A percentile compares a stretch with the other conserved stretches of the same genome.
These are phyloP conservation scores for Lindgomyces ingoldianus DNA, from an alignment of 495 filamentous ascomycete genomes.

Conservation along the genomic window DNA sequence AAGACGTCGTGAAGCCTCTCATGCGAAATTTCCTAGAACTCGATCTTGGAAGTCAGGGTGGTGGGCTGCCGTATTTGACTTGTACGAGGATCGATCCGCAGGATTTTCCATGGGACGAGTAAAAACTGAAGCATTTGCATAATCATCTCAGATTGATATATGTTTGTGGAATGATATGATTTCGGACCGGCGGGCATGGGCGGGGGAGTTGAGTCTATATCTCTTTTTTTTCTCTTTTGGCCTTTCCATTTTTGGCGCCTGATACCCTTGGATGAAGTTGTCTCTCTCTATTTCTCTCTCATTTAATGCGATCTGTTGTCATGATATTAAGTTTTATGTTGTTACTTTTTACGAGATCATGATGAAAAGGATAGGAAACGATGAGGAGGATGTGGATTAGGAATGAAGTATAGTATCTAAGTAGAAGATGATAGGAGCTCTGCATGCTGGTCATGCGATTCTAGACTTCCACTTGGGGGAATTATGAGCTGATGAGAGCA, in stretches of 20 bases:
- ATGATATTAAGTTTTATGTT: background rate
- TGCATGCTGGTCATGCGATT: too few relatives aligned
- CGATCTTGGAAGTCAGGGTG: constrained; percentile 54
- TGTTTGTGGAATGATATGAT: background rate
- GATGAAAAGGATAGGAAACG: too few relatives aligned
- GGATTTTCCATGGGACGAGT: constrained; percentile 75
- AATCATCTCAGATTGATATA: background rate
- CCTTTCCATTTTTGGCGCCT: constrained; percentile 13
- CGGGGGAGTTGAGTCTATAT: constrained; percentile 15
- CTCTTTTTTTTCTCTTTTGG: constrained; percentile 4
- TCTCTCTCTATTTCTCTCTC: background rate
- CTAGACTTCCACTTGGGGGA: too few relatives aligned
- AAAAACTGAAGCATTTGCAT: background rate
- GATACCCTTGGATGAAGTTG: constrained; percentile 25
- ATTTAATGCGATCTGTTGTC: background rate
- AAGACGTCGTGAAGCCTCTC: constrained; percentile 79
- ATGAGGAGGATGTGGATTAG: too few relatives aligned
- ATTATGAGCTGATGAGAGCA: too few relatives aligned
- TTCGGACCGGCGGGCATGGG: constrained; percentile 2
- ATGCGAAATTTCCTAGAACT: constrained; percentile 82
- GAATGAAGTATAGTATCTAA: too few relatives aligned
- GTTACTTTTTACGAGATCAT: too few relatives aligned
- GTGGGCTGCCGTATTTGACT: constrained; percentile 69
- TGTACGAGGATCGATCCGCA: constrained; percentile 74
- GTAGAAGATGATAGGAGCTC: too few relatives aligned